Evolutionary conservation across 257 asterid genomes (phyloP).

Genomic region (Solanum commersonii): DNA sequence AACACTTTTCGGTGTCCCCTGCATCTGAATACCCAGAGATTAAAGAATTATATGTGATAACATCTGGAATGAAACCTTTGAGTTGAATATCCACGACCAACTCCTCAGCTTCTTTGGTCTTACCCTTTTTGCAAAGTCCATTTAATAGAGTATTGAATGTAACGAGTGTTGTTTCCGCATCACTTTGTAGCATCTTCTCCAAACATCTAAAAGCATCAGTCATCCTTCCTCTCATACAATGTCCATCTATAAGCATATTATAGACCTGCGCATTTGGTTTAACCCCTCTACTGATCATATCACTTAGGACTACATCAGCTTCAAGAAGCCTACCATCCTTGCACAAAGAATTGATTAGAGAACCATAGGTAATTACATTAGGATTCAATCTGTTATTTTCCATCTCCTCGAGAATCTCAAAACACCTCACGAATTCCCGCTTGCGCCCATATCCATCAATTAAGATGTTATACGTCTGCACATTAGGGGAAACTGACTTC

Average conservation of each 20-base stretch:
- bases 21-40: constrained; percentile 45
- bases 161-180: constrained; percentile 42
- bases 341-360: constrained; percentile 63
- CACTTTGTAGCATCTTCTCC: constrained; percentile 39
- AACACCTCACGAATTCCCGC: constrained; percentile 47
- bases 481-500: constrained; percentile 40
- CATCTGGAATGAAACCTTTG: constrained; percentile 56
- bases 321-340: constrained; percentile 54
- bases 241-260: constrained; percentile 57
- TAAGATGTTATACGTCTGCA: constrained; percentile 65
- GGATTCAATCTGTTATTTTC: constrained; percentile 45
- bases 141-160: constrained; percentile 58
- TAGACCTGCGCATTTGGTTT: constrained; percentile 57
- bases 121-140: constrained; percentile 55
- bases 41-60: constrained; percentile 62
- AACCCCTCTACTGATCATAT: constrained; percentile 53
- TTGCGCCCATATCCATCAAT: constrained; percentile 47
- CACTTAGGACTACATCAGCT: constrained; percentile 44
- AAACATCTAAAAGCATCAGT: constrained; percentile 31
- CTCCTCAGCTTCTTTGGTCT: constrained; percentile 54
- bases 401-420: constrained; percentile 69
- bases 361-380: constrained; percentile 49
- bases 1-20: constrained; percentile 40
- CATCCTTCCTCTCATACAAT: constrained; percentile 38
- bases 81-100: constrained; percentile 26